phyloP scores from a whole-genome alignment of 805 yeast species.

The Candida orba region DNA sequence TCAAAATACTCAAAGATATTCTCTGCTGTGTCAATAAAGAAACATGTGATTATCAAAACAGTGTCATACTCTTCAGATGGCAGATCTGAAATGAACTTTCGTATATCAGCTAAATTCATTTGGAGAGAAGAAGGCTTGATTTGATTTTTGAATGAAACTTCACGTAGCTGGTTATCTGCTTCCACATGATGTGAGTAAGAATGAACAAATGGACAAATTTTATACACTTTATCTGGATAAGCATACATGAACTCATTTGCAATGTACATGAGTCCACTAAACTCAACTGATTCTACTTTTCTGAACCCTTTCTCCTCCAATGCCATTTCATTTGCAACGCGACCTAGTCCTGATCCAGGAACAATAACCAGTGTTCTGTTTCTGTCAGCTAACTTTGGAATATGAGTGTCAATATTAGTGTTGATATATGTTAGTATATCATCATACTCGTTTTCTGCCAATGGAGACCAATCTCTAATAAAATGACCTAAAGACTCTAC shows the following conservation, averaged over 20 bases:
- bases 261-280: constrained; percentile 66
- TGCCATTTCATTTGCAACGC: constrained; percentile 60
- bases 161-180: constrained; percentile 43
- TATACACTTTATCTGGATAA: constrained; percentile 3
- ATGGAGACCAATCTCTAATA: constrained; percentile 67
- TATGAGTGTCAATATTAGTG: constrained; percentile 31
- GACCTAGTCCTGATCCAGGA: constrained; percentile 88
- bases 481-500: constrained; percentile 69
- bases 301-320: constrained; percentile 30
- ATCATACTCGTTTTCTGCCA: constrained; percentile 40
- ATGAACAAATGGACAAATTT: constrained; percentile 49
- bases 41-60: constrained; percentile 57
- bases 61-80: constrained; percentile 30
- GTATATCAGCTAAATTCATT: constrained; percentile 57
- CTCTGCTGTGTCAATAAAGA: constrained; percentile 90
- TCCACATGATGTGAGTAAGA: constrained; percentile 59
- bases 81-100: constrained; percentile 34
- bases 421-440: constrained; percentile 51
- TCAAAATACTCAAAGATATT: constrained; percentile 72
- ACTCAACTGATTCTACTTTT: constrained; percentile 67
- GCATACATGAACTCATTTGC: constrained; percentile 55
- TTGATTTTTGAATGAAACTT: constrained; percentile 26
- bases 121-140: constrained; percentile 38
- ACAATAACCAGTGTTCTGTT: constrained; percentile 49
- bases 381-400: constrained; percentile 20